Evolutionary conservation across 1,139 yeast genomes (phyloP), one percentile per base, ranked within the genome.

Genomic region (Kodamaea derodonti): DNA sequence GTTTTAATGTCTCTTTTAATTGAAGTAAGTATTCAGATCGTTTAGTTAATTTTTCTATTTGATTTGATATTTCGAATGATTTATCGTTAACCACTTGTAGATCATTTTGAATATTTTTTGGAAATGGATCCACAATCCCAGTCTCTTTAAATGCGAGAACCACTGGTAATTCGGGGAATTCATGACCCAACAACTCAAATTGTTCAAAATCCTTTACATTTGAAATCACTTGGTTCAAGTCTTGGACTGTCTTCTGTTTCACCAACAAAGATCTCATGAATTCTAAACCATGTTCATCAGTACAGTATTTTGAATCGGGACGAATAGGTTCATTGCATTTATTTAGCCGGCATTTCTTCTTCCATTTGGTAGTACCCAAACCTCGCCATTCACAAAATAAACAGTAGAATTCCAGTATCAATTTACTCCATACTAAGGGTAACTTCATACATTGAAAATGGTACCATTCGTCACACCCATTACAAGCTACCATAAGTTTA

Each of bases 391-490:
- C 73, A 54, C 97, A 90, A 40, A 78, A 77, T 12, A 84, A 84
- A 51, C 97, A 90, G 49, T 66, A 83, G 52, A 75, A 90, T 39
- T 73, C 74, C 31, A 75, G 71, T 7, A 88, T 79, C 36, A 88
- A 62, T 30, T 70, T 66, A 36, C 77, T 72, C 49, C 73, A 75
- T 28, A 64, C 58, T n/a, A 58, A 60, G 32, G 78, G 67, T 31
- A 88, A 54, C 40, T 72, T 72, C 70, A 88, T 76, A 51, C 97
- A 90, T 32, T 65, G 67, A 55, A 90, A 86, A 58, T 90, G 97
- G 52, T 73, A 90, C 97, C 97, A 90, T 44, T 86, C 95, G 51
- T 88, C 96, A 59, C 97, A 90, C 6, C 87, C 90, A 55, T 88
- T 97, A 54, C 97, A 90, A 0, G 85, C 88, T 15, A 90, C 84